Base-by-base conservation (phyloP, 164 flowering plant genomes). In the Akebia trifoliata region DNA sequence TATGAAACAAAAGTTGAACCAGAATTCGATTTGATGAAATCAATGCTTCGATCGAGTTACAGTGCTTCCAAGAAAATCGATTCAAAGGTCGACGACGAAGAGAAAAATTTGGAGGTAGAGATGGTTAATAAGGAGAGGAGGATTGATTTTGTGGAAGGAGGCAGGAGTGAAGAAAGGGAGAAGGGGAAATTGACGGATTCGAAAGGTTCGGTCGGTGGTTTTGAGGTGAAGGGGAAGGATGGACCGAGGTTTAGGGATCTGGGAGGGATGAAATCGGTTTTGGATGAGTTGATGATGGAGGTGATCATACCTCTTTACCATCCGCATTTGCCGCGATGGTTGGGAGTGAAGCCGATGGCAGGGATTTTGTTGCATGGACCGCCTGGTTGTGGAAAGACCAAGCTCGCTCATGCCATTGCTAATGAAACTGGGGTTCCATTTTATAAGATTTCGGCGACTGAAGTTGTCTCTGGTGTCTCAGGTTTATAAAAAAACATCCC, bases 361-460 rank as follows among this genome's bases (percentile, higher is more conserved):
- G 99, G 96, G 43, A 83, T 93, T 74, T 69, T 93, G 54, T 65
- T 93, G 35, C 85, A 87, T 21, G 99, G 99, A 2, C 97, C 96
- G 0, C 97, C 99, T 15, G 99, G 99, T 0, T 93, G 99, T 50
- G 99, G 99, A 15, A 93, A 93, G 79, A 93, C 97, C 1, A 85
- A 72, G 73, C 74, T 93, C 50, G 99, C 99, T 44, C 85, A 84
- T 61, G 99, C 96, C 29, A 85, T 93, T 62, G 97, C 99, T 11
- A 93, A 87, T 75, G 99, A 93, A 65, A 79, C 94, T 4, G 86
- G 86, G 8, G 68, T 87, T 11, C 96, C 97, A 0, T 90, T 93
- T 44, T 87, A 90, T 56, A 76, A 79, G 62, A 87, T 93, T 60
- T 90, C 95, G 0, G 90, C 99, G 8, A 81, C 96, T 31, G 96